Percentiles rank a stretch among this genome's conserved stretches.
Evolutionary conservation across 805 yeast species (phyloP).

Genomic region (Hanseniaspora hatyaiensis): DNA sequence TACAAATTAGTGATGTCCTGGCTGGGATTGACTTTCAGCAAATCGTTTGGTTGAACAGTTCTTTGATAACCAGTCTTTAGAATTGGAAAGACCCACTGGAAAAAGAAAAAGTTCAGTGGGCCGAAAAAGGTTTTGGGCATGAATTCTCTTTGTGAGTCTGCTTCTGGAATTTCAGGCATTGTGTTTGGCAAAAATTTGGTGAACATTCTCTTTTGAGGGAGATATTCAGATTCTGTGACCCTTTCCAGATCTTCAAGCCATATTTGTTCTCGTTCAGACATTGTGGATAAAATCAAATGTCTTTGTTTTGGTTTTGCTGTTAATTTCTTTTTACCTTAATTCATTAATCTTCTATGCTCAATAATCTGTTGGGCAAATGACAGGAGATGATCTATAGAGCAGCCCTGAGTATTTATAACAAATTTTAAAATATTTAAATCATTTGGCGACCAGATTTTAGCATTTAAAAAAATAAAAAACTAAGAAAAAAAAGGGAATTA

Average conservation of each 20-base stretch:
- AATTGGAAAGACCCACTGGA: conserved; percentile 53
- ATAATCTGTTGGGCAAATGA: too few species aligned
- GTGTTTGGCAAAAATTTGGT: conserved; percentile 39
- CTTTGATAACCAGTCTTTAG: conserved; percentile 51
- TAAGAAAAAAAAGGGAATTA: too few species aligned
- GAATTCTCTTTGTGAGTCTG: conserved; percentile 38
- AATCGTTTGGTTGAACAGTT: conserved; percentile 46
- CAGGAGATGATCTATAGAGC: too few species aligned
- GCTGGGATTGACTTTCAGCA: conserved; percentile 33
- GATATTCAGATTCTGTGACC: conserved; percentile 29
- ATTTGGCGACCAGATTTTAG: too few species aligned
- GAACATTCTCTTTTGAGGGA: conserved; percentile 39
- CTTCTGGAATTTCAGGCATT: conserved; percentile 39
- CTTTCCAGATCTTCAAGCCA: conserved; percentile 25
- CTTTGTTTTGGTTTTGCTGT: too few species aligned
- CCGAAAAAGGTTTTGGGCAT: conserved; percentile 34
- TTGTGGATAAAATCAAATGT: too few species aligned
- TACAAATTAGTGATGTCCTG: conserved; percentile 31
- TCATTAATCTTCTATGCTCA: too few species aligned
- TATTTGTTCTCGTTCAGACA: background rate
- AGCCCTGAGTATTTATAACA: too few species aligned
- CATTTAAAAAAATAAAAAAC: too few species aligned
- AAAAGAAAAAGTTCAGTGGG: conserved; percentile 24
- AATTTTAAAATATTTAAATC: too few species aligned
- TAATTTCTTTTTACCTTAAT: too few species aligned